Evolutionary conservation across 208 protist genomes (phyloP), one percentile per base, ranked within the genome.

Genomic region (Porcisia hertigi): DNA sequence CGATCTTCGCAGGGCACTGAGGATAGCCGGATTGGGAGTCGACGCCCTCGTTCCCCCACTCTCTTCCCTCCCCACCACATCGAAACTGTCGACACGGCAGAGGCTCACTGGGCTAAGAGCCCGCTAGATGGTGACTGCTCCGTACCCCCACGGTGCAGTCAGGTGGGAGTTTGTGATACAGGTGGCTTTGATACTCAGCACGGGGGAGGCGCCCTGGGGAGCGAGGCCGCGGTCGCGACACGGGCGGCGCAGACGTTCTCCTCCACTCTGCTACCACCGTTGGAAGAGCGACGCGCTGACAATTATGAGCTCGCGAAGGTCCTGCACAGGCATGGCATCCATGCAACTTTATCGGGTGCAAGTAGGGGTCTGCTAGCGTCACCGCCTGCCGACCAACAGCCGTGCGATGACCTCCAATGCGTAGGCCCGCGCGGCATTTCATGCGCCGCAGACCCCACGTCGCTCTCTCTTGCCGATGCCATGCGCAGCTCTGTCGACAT

Each of bases 261-360:
- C 57, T 76, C 77, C 14, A 25, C 65, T 11, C 60, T 72, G 65
- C 71, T 73, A 7, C 71, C 62, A 1, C 57, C 64, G 14, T 65
- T 58, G 1, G 71, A 69, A 41, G 65, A 76, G n/a, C 71, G 65
- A 9, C 65, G 77, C 18, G 71, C 66, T 5, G 53, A 54, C 43
- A 73, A 76, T 34, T 49, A 69, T 18, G 71, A 69, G 39, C 71
- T 76, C 41, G 71, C 71, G 1, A 73, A 76, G 49, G 57, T 58
- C 11, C 23, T 76, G 43, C 53, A 66, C 18, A 49, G 58, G 25
- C 34, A 47, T 16, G n/a, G 30, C 47, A n/a, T 53, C 30, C 53
- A 18, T 41, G 25, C 53, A 7, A 16, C 36, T 16, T 34, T 57
- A 3, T 30, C 18, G 2, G 34, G 9, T n/a, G 49, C 34, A 3